Conservation (phyloP, 1,284 basidiomycete genomes). For the Thelephora terrestris region DNA sequence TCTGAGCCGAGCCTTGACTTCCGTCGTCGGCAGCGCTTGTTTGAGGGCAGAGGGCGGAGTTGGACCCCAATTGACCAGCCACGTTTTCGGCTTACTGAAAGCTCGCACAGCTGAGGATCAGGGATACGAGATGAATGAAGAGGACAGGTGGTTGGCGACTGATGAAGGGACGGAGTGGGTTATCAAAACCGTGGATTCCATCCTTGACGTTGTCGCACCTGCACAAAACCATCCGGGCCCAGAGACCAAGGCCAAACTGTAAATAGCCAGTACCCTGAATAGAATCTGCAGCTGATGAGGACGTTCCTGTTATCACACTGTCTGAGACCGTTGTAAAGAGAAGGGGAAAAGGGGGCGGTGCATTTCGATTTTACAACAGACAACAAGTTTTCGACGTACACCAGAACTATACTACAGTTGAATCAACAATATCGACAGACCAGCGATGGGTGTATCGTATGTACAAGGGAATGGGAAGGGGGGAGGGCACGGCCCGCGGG, state of each 20-base stretch:
- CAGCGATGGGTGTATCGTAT: no score
- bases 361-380: no score
- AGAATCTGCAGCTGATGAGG: no score
- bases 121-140: conserved; percentile 37
- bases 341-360: no score
- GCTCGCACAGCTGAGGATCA: conserved; percentile 47
- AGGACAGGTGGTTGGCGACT: conserved; percentile 79
- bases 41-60: conserved; percentile 85
- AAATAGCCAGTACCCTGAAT: conserved; percentile 17
- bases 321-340: no score
- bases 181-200: conserved; percentile 74
- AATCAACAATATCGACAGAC: no score
- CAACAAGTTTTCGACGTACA: no score
- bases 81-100: conserved; percentile 90
- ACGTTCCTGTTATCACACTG: no score
- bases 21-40: conserved; percentile 85
- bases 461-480: no score
- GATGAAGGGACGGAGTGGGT: conserved; percentile 94
- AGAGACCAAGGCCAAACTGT: conserved; percentile 48
- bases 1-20: conserved; percentile 80
- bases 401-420: no score
- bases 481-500: no score
- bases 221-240: conserved; percentile 27
- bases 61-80: conserved; percentile 84
- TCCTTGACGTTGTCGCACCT: conserved; percentile 60